Percentiles rank a stretch among this genome's conserved stretches.
These are phyloP conservation scores for Corymbia calophylla DNA, from an alignment of 441 rosid species.

Conservation along the genomic window DNA sequence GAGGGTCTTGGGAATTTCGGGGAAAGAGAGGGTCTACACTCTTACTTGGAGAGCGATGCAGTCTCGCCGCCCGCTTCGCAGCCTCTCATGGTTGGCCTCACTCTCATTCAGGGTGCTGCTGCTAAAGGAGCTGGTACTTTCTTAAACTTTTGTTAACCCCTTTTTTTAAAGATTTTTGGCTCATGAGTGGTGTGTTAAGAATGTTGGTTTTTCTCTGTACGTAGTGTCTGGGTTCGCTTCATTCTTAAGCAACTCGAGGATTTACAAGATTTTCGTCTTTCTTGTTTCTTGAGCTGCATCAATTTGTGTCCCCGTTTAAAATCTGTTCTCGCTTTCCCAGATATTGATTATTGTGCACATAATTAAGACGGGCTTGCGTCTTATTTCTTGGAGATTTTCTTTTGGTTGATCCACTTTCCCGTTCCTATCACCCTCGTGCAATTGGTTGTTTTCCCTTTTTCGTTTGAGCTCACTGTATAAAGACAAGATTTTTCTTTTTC, in stretches of 20 bases:
- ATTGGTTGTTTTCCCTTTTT: neutral
- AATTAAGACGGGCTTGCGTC: neutral
- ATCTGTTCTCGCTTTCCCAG: neutral
- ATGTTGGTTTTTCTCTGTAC: neutral
- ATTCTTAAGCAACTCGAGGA: neutral
- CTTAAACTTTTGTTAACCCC: neutral
- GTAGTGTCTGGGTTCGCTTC: neutral
- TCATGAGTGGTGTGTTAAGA: neutral
- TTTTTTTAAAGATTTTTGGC: neutral
- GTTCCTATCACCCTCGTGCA: neutral
- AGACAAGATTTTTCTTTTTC: neutral
- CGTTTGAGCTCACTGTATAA: neutral
- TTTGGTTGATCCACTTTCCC: neutral
- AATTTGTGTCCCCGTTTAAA: neutral
- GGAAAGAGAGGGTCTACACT: slow-evolving; percentile 18
- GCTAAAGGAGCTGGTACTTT: slow-evolving; percentile 74
- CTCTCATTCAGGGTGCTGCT: slow-evolving; percentile 78
- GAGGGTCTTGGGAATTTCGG: slow-evolving; percentile 18
- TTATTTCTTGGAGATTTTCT: neutral
- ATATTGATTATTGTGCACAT: neutral
- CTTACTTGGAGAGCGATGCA: slow-evolving; percentile 15
- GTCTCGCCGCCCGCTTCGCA: slow-evolving; percentile 16
- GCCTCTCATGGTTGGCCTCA: slow-evolving; percentile 67
- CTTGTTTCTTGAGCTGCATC: neutral
- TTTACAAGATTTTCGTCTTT: neutral